Base-by-base conservation (phyloP, 2,329 filamentous ascomycete species). In the Talaromyces pinophilus region DNA sequence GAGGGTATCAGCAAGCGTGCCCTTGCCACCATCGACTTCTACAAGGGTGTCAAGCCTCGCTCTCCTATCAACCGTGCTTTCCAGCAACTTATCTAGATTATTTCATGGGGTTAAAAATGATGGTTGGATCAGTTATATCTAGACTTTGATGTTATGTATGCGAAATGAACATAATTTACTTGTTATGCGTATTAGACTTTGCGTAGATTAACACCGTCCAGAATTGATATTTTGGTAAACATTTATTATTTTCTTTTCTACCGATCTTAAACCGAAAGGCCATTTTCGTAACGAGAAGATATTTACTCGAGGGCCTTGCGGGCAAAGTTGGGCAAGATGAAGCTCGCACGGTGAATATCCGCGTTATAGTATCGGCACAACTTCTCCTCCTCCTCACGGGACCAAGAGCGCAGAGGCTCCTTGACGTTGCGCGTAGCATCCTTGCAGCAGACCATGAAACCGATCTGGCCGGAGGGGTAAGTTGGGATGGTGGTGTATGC, bases 381-480 rank as follows among this genome's bases (percentile, higher is more conserved):
- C 81, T 92, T 90, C 77, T 92, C 89, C 87, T 99, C 95, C 82
- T 98, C 93, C 82, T 96, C 93, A 70, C 85, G 78, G 70, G 88
- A 85, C 90, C 93, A 96, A 74, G 82, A 85, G 77, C 95, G 90
- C 69, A 97, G 77, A 63, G 95, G 95, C 82, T 89, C 91, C 81
- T 87, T 92, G 78, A 98, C 87, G 82, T 99, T 87, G 80, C 89
- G 88, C 77, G 82, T 88, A 79, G 88, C 84, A 79, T 98, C 94
- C 88, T 99, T 98, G 90, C 87, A 92, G 89, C 95, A 98, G 78
- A 99, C 92, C 93, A 99, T 97, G 90, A 99, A 99, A 79, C 95
- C 95, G 77, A 99, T 99, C 85, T 99, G 95, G 79, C 95, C 95
- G 66, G 92, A 96, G 72, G 95, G 95, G 86, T 99, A 99, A 78